A percentile compares a stretch with the other conserved stretches of the same genome.
phyloP scores from a whole-genome alignment of 345 rosid species.

The Geranium rotundifolium region DNA sequence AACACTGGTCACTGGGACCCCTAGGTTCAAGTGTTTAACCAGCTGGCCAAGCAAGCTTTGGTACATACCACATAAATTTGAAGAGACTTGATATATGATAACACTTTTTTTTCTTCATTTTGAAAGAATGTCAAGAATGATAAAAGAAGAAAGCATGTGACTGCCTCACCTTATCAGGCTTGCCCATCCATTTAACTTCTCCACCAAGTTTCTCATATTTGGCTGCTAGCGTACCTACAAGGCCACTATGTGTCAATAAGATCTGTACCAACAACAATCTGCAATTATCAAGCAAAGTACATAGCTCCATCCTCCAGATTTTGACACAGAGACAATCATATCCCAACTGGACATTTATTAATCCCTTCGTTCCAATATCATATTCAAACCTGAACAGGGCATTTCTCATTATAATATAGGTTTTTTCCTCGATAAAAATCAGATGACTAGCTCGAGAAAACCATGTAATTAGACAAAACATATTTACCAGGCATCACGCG shows the following conservation, averaged over 20 bases:
- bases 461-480: constrained; percentile 6
- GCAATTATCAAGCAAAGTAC: too few relatives aligned
- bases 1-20: too few relatives aligned
- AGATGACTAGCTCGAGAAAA: neutral
- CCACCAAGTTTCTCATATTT: constrained; percentile 85
- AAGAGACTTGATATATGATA: neutral
- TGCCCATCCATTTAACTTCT: constrained; percentile 96
- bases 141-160: neutral
- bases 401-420: neutral
- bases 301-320: too few relatives aligned
- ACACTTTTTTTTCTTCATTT: neutral
- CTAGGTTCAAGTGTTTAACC: too few relatives aligned
- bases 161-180: constrained; percentile 63
- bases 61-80: neutral
- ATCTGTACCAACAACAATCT: too few relatives aligned
- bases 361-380: too few relatives aligned
- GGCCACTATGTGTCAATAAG: neutral
- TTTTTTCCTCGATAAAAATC: neutral
- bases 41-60: neutral
- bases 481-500: constrained; percentile 78
- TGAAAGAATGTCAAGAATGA: neutral
- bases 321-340: too few relatives aligned
- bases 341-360: too few relatives aligned
- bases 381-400: neutral
- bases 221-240: constrained; percentile 63